These are phyloP conservation scores for Amylocarpus encephaloides DNA, from an alignment of 2,329 filamentous ascomycete genomes.

Conservation along the genomic window DNA sequence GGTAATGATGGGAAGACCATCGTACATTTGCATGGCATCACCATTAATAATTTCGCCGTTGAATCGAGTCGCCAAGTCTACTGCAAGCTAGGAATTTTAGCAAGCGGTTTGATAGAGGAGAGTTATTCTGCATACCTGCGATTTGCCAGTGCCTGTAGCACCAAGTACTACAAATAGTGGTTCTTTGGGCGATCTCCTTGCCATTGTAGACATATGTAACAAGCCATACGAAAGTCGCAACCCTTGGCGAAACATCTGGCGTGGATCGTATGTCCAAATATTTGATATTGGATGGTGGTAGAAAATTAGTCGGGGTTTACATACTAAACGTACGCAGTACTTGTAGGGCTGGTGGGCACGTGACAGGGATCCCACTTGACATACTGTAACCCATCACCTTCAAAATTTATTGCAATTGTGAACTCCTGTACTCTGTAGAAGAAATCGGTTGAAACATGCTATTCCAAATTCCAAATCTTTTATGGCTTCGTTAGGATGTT, in stretches of 20 bases:
- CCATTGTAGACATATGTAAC: slow-evolving; percentile 14
- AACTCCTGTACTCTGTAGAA: too few species aligned
- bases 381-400: too few species aligned
- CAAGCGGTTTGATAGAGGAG: neutral
- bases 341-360: too few species aligned
- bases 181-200: slow-evolving; percentile 35
- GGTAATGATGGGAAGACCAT: slow-evolving; percentile 85
- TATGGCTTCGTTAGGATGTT: too few species aligned
- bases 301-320: too few species aligned
- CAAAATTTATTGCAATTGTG: too few species aligned
- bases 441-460: too few species aligned
- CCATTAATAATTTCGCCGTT: slow-evolving; percentile 95
- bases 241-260: neutral
- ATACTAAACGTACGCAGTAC: too few species aligned
- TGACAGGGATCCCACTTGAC: too few species aligned
- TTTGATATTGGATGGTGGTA: slow-evolving; percentile 1
- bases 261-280: slow-evolving; percentile 14
- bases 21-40: slow-evolving; percentile 97
- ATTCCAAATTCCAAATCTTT: too few species aligned
- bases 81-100: slow-evolving; percentile 44
- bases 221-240: neutral
- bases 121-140: slow-evolving; percentile 53
- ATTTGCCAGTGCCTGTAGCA: slow-evolving; percentile 90
- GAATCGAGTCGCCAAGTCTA: slow-evolving; percentile 75
- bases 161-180: slow-evolving; percentile 79